Evolutionary conservation across 108 stramenopile genomes (phyloP).

Genomic region (Pinguiococcus pyrenoidosus): DNA sequence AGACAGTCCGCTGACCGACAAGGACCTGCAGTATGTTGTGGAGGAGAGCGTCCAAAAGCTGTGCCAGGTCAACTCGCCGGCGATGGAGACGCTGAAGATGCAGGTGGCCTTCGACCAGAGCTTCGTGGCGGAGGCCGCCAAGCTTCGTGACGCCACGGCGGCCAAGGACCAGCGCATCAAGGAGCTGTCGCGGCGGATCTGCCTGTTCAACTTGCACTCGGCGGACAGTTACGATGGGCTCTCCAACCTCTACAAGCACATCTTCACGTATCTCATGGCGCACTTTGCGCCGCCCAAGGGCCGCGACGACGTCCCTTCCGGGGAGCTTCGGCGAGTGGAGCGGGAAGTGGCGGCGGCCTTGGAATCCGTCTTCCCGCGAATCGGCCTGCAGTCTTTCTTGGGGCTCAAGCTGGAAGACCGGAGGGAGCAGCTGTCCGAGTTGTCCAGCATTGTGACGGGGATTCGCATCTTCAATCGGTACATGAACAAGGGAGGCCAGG

Average conservation of each 20-base stretch:
- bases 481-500: slow-evolving; percentile 39
- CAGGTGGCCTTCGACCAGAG: slow-evolving; percentile 40
- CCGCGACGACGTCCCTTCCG: background rate
- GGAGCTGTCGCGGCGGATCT: slow-evolving; percentile 19
- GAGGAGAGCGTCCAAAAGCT: slow-evolving; percentile 31
- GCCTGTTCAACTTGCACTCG: slow-evolving; percentile 7
- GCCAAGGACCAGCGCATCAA: slow-evolving; percentile 3
- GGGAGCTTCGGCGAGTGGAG: slow-evolving; percentile 14
- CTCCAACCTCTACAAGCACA: slow-evolving; percentile 39
- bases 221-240: slow-evolving; percentile 31
- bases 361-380: slow-evolving; percentile 46
- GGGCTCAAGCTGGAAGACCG: slow-evolving; percentile 33
- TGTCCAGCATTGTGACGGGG: slow-evolving; percentile 39
- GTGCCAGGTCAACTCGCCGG: slow-evolving; percentile 20
- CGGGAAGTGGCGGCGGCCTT: slow-evolving; percentile 46
- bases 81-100: slow-evolving; percentile 43
- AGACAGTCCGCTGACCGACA: too few species aligned
- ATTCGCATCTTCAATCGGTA: slow-evolving; percentile 50
- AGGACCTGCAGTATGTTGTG: too few species aligned
- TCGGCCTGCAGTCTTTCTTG: slow-evolving; percentile 45
- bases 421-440: slow-evolving; percentile 35
- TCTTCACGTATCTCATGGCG: slow-evolving; percentile 32
- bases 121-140: slow-evolving; percentile 19
- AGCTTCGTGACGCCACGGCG: background rate
- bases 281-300: slow-evolving; percentile 5